Base-by-base conservation (phyloP, 1,284 basidiomycete genomes). In the Ceratobasidium sp. region DNA sequence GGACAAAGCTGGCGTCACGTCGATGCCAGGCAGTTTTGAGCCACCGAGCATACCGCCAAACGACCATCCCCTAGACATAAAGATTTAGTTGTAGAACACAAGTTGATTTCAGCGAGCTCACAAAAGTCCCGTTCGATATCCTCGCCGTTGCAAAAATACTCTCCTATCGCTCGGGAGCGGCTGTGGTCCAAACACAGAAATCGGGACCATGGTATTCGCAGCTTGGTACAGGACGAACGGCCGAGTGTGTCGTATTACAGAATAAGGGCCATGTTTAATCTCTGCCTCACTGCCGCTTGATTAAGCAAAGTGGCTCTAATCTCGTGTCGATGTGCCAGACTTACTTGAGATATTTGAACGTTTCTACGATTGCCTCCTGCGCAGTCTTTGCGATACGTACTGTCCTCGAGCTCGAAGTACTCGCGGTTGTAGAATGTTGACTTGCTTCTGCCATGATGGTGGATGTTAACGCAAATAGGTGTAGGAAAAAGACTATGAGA, bases 11-110 rank as follows among this genome's bases (percentile, higher is more conserved):
- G 83, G 83, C 0, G 83, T 84, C 6, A 84, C 83, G 59, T 83
- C 82, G 2, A 82, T 70, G 38, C 83, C 82, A 33, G 82, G 83
- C 12, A 82, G 76, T 12, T 83, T 42, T 23, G 82, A 82, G 0
- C 83, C 83, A 17, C 83, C 83, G 2, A 84, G 64, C 78, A 81
- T 77, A 1, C 78, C 78, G 13, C 83, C 83, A 7, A 83, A 3
- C 4, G 80, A 80, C 83, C 83, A 84, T 3, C 83, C 83, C 0
- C 78, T 79, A 38, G 9, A 52, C 17, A 40, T 50, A 23, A 15
- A 38, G 5, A 38, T 52, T 44, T 17, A 62, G 17, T 15, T 12
- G 33, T 26, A 7, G 12, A 20, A 52, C 28, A 28, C n/a, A n/a
- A n/a, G 61, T 28, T 0, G 15, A 5, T 17, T 7, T 33, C 23